phyloP scores from a whole-genome alignment of 805 yeast genomes.

The Candida sphagnicola region DNA sequence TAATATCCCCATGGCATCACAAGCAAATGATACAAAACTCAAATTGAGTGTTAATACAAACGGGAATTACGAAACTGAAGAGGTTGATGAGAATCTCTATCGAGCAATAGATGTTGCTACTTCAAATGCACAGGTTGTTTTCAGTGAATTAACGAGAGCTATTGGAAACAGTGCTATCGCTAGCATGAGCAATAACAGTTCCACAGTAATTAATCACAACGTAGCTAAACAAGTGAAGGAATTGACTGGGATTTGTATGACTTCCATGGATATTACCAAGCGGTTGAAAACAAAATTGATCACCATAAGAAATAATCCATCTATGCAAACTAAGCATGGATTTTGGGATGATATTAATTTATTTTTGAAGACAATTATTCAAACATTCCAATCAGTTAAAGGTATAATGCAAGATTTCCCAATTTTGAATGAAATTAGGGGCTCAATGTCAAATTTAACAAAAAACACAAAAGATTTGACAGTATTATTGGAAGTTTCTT shows the following conservation, averaged over 20 bases:
- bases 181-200: constrained; percentile 19
- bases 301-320: constrained; percentile 45
- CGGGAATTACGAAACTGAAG: constrained; percentile 23
- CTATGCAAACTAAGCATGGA: constrained; percentile 49
- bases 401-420: constrained; percentile 79
- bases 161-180: constrained; percentile 61
- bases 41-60: constrained; percentile 20
- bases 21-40: constrained; percentile 8
- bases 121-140: constrained; percentile 69
- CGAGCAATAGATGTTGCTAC: constrained; percentile 62
- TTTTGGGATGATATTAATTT: constrained; percentile 85
- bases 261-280: constrained; percentile 80
- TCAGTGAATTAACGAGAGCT: constrained; percentile 66
- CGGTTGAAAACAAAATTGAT: constrained; percentile 54
- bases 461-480: constrained; percentile 91
- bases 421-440: constrained; percentile 70
- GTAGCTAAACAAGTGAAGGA: constrained; percentile 70
- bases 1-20: constrained; percentile 5
- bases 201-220: constrained; percentile 23
- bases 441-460: constrained; percentile 76
- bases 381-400: constrained; percentile 79
- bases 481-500: constrained; percentile 61
- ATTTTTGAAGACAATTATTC: constrained; percentile 78
- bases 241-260: constrained; percentile 68
- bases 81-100: constrained; percentile 64